Evolutionary conservation across 148 eudicot genomes (phyloP).

Genomic region (Bassia scoparia): DNA sequence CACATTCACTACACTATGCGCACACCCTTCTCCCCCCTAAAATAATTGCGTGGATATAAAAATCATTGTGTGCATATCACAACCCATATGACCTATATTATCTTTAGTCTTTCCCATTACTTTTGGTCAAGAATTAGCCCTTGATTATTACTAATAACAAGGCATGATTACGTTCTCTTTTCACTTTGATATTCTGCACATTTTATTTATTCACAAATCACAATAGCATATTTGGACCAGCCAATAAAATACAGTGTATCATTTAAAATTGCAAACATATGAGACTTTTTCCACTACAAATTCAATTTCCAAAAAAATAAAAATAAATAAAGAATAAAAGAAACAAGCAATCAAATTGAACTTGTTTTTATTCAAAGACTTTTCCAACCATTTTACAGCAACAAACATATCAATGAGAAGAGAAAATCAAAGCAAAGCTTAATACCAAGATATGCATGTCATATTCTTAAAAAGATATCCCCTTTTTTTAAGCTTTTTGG

Average conservation of each 20-base stretch:
- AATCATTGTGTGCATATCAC: too few species aligned
- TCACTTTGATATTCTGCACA: background rate
- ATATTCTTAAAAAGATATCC: constrained; percentile 4
- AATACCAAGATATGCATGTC: constrained; percentile 19
- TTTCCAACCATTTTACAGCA: constrained; percentile 19
- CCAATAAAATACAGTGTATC: background rate
- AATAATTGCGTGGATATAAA: too few species aligned
- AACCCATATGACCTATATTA: too few species aligned
- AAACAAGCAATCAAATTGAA: too few species aligned
- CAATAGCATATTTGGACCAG: background rate
- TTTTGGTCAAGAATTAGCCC: too few species aligned
- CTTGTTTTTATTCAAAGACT: constrained; percentile 5
- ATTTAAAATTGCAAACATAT: background rate
- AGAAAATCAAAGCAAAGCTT: background rate
- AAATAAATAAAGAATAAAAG: background rate
- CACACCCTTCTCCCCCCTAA: too few species aligned
- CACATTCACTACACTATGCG: too few species aligned
- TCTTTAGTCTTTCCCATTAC: too few species aligned
- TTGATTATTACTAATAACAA: too few species aligned
- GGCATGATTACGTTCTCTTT: background rate
- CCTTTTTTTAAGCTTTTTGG: constrained; percentile 17
- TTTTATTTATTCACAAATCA: too few species aligned
- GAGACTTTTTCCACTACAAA: constrained; percentile 4
- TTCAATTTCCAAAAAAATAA: too few species aligned
- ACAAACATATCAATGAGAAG: constrained; percentile 13